phyloP scores from a whole-genome alignment of 1,284 basidiomycete species.

The Grifola frondosa region DNA sequence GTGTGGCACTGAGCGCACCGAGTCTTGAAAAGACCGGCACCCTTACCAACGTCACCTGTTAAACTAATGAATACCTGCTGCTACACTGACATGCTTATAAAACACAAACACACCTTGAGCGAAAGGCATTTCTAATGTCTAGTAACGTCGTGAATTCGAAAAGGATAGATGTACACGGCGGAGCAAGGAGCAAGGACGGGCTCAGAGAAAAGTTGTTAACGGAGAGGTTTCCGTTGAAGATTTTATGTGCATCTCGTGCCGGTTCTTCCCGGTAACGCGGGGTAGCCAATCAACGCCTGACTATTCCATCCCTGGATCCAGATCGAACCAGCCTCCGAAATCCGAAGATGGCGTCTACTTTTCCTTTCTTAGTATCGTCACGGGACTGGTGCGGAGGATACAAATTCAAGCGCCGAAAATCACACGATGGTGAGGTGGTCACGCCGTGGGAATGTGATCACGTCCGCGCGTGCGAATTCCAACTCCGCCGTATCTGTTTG shows the following conservation, averaged over 20 bases:
- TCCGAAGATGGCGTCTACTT: neutral
- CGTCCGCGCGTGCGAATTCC: constrained; percentile 16
- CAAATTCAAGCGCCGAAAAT: too few species aligned
- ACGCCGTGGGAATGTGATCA: constrained; percentile 25
- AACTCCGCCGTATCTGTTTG: constrained; percentile 28
- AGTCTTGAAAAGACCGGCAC: constrained; percentile 92
- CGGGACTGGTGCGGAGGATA: too few species aligned
- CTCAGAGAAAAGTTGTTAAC: constrained; percentile 19
- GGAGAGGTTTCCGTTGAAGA: constrained; percentile 16
- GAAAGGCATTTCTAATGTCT: constrained; percentile 38
- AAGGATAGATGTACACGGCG: constrained; percentile 20
- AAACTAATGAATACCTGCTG: constrained; percentile 5
- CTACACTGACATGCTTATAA: neutral
- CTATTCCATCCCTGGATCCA: constrained; percentile 8
- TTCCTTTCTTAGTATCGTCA: too few species aligned
- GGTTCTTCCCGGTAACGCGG: constrained; percentile 16
- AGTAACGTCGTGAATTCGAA: constrained; percentile 24
- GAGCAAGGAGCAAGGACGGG: constrained; percentile 15
- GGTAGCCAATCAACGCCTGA: constrained; percentile 16
- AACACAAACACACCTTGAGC: constrained; percentile 27
- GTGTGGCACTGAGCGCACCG: constrained; percentile 99
- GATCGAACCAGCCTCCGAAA: neutral
- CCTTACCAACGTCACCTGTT: constrained; percentile 84
- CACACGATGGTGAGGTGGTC: too few species aligned
- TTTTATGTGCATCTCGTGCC: constrained; percentile 27